Conservation (phyloP, 176 grass and related monocot genomes). For the Carex scoparia region DNA sequence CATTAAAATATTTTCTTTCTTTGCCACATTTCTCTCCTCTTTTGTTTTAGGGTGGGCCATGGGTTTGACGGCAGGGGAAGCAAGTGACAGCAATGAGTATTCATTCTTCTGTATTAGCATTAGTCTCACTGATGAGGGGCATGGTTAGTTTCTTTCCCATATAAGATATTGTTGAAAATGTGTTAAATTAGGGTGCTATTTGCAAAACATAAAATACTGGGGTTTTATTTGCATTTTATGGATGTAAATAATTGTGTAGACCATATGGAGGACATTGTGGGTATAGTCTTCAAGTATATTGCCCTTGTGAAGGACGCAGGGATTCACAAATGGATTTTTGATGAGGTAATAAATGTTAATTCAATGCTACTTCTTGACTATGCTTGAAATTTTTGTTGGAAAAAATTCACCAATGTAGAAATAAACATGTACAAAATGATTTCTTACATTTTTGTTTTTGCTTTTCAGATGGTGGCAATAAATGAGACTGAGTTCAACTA, state of each 20-base stretch:
- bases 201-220: not conserved
- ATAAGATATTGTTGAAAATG: slow-evolving; percentile 8
- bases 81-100: slow-evolving; percentile 51
- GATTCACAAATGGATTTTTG: slow-evolving; percentile 82
- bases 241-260: slow-evolving; percentile 36
- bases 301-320: slow-evolving; percentile 57
- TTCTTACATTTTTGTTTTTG: slow-evolving; percentile 10
- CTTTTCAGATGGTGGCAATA: slow-evolving; percentile 50
- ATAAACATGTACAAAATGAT: slow-evolving; percentile 1
- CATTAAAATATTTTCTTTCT: slow-evolving; percentile 26
- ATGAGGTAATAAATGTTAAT: slow-evolving; percentile 62
- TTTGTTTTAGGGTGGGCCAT: slow-evolving; percentile 71
- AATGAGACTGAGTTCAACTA: slow-evolving; percentile 75
- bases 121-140: slow-evolving; percentile 79
- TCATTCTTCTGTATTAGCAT: slow-evolving; percentile 83
- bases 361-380: not conserved
- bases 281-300: slow-evolving; percentile 80
- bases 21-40: slow-evolving; percentile 15
- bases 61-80: slow-evolving; percentile 50
- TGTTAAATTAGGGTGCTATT: not conserved
- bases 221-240: slow-evolving; percentile 22
- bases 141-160: slow-evolving; percentile 40
- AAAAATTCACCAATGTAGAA: not conserved
- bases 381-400: not conserved
- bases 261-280: slow-evolving; percentile 83